Percentiles rank a stretch among this genome's conserved stretches.
Conservation (phyloP, 441 rosid genomes). For the Gossypium davidsonii region DNA sequence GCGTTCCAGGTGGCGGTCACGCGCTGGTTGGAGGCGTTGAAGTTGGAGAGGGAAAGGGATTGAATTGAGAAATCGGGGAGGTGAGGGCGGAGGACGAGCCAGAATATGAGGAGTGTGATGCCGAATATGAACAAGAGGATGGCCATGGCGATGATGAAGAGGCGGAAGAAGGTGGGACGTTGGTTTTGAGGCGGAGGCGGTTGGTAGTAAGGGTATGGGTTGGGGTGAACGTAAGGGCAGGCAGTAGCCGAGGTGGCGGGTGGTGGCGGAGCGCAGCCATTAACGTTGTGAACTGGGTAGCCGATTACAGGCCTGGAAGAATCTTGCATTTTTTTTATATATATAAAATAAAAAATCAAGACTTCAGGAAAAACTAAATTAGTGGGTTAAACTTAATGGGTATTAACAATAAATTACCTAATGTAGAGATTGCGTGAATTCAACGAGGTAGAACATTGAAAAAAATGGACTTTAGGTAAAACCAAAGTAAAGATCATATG, state of each 20-base stretch:
- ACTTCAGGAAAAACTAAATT: no score
- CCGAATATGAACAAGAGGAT: constrained; percentile 36
- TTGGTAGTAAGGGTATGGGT: constrained; percentile 31
- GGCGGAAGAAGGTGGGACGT: constrained; percentile 44
- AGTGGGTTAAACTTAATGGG: no score
- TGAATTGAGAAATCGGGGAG: constrained; percentile 42
- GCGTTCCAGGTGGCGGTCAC: constrained; percentile 54
- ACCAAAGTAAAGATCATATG: no score
- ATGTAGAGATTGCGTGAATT: no score
- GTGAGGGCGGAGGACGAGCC: constrained; percentile 70
- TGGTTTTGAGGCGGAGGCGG: constrained; percentile 37
- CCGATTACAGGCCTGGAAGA: constrained; percentile 52
- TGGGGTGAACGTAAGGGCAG: constrained; percentile 33
- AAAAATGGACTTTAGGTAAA: no score
- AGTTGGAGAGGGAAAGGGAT: constrained; percentile 52
- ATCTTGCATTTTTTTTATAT: constrained; percentile 30
- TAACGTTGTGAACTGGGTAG: constrained; percentile 37
- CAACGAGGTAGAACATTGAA: no score
- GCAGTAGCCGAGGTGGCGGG: constrained; percentile 35
- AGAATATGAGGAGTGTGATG: constrained; percentile 49
- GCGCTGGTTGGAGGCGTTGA: constrained; percentile 35
- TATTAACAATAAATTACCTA: no score
- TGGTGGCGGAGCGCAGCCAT: constrained; percentile 37
- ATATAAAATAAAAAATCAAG: no score
- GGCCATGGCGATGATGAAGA: constrained; percentile 26